These are phyloP conservation scores for Cenococcum geophilum DNA, from an alignment of 495 filamentous ascomycete species.

Conservation along the genomic window DNA sequence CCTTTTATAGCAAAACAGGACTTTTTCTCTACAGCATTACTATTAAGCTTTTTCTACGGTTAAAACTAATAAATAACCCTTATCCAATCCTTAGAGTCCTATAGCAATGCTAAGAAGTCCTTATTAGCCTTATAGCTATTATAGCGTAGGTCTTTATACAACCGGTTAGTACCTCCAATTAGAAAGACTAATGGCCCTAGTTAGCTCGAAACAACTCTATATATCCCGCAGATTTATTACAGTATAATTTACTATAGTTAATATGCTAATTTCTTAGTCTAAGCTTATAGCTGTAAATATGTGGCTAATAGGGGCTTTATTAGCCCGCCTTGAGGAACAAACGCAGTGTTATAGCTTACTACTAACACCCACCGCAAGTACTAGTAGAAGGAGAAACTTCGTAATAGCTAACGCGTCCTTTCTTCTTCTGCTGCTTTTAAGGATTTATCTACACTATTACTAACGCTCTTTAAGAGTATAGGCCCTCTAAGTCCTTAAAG, in stretches of 20 bases:
- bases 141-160: too few species aligned
- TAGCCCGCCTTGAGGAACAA: slow-evolving; percentile 1
- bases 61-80: too few species aligned
- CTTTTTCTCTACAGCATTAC: too few species aligned
- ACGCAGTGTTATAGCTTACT: slow-evolving; percentile 7
- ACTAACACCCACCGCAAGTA: slow-evolving; percentile 1
- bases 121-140: not conserved
- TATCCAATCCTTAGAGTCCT: not conserved
- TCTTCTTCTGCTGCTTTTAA: slow-evolving; percentile 5
- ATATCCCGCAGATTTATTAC: not conserved
- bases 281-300: slow-evolving; percentile 5
- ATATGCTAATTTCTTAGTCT: not conserved
- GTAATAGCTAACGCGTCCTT: slow-evolving; percentile 4
- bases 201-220: too few species aligned
- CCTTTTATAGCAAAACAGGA: not conserved
- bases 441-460: slow-evolving; percentile 4
- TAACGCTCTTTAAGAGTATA: slow-evolving; percentile 5
- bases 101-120: not conserved
- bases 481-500: not conserved
- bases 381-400: slow-evolving; percentile 3
- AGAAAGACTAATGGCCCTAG: too few species aligned
- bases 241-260: not conserved
- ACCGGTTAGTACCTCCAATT: not conserved
- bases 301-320: not conserved
- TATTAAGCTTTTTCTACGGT: too few species aligned